These are phyloP conservation scores for Flaveria trinervia DNA, from an alignment of 129 eudicot species.

Conservation along the genomic window DNA sequence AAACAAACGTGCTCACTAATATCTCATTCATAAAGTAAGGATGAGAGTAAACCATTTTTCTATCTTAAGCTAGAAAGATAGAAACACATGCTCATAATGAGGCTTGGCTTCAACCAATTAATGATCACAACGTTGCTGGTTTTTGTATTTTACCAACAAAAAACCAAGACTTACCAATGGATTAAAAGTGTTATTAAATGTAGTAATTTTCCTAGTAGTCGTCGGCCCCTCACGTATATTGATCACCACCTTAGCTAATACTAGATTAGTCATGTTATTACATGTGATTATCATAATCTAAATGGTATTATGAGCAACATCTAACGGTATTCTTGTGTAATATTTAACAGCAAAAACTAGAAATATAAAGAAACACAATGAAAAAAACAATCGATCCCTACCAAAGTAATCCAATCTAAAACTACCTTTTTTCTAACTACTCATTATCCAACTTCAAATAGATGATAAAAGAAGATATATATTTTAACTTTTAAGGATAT, in stretches of 20 bases:
- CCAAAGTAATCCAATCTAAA: background rate
- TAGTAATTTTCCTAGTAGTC: background rate
- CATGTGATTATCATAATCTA: too few relatives aligned
- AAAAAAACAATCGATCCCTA: background rate
- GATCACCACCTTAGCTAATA: background rate
- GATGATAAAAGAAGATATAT: slow-evolving; percentile 13
- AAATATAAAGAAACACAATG: background rate
- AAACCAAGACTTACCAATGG: background rate
- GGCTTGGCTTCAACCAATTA: too few relatives aligned
- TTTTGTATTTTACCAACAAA: background rate
- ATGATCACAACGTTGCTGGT: too few relatives aligned
- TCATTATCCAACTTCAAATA: slow-evolving; percentile 3
- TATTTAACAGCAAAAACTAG: background rate
- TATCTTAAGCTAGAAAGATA: too few relatives aligned
- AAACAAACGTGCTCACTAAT: too few relatives aligned
- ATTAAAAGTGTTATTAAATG: background rate
- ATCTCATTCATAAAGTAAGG: too few relatives aligned
- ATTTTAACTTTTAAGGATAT: slow-evolving; percentile 25
- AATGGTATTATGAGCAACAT: too few relatives aligned
- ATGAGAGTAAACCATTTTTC: too few relatives aligned
- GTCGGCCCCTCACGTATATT: background rate
- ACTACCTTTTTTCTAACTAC: background rate
- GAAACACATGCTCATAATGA: too few relatives aligned
- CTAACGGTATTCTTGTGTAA: too few relatives aligned
- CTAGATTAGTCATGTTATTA: too few relatives aligned